These are phyloP conservation scores for Lactarius sp. DNA, from an alignment of 768 basidiomycete species.

Conservation along the genomic window DNA sequence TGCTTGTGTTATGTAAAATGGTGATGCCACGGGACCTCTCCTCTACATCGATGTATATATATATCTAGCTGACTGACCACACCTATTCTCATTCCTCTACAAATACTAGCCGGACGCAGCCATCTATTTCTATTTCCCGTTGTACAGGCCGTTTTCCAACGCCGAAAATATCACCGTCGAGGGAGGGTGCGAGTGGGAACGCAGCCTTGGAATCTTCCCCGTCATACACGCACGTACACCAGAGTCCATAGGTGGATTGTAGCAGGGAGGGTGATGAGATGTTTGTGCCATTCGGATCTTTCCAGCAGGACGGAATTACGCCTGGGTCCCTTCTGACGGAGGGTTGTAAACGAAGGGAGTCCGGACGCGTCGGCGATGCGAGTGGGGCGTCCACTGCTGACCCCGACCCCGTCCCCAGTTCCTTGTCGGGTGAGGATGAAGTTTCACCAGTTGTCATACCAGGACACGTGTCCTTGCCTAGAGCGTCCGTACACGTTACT, in stretches of 20 bases:
- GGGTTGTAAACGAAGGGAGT: neutral
- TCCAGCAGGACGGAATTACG: neutral
- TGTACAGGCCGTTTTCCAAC: conserved; percentile 18
- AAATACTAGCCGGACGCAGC: conserved; percentile 15
- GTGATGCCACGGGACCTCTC: too few species aligned
- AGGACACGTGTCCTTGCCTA: neutral
- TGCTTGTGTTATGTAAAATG: neutral
- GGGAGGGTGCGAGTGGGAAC: neutral
- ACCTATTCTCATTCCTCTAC: neutral
- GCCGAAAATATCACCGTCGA: conserved; percentile 18
- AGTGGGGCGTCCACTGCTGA: neutral
- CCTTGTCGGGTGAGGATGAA: neutral
- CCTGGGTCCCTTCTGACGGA: neutral
- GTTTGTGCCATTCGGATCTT: neutral
- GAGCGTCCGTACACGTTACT: neutral
- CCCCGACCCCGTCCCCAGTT: neutral
- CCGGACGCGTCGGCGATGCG: neutral
- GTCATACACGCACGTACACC: neutral
- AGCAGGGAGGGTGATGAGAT: neutral
- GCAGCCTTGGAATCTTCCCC: neutral
- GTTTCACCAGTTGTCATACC: neutral
- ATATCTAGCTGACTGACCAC: too few species aligned
- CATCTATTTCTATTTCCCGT: conserved; percentile 17
- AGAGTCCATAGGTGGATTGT: conserved; percentile 4
- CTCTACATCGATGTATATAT: neutral